These are phyloP conservation scores for Arthrinium puccinioides DNA, from an alignment of 2,329 filamentous ascomycete species.

Conservation along the genomic window DNA sequence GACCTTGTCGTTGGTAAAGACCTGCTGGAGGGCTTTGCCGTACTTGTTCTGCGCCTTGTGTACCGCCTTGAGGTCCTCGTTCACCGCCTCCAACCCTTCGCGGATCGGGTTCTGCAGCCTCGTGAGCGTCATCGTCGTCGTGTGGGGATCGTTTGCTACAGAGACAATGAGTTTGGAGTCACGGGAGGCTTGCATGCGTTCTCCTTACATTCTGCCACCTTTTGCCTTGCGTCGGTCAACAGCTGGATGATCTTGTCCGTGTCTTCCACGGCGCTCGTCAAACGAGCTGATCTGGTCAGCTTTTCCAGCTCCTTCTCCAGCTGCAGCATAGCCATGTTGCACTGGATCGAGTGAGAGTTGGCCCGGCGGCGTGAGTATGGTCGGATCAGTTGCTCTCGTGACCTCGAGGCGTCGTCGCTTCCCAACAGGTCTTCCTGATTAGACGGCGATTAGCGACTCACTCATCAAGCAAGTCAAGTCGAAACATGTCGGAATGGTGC, in stretches of 20 bases:
- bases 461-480: no score
- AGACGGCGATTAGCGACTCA: no score
- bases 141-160: conserved; percentile 53
- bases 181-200: no score
- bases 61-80: conserved; percentile 73
- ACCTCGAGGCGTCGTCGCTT: no score
- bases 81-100: conserved; percentile 70
- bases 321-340: conserved; percentile 38
- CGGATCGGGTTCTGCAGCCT: conserved; percentile 84
- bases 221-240: conserved; percentile 64
- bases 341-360: no score
- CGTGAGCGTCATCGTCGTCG: conserved; percentile 66
- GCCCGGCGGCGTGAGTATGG: no score
- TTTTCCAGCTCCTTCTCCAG: conserved; percentile 69
- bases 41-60: conserved; percentile 78
- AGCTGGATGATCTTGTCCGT: conserved; percentile 78
- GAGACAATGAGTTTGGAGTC: conserved; percentile 7
- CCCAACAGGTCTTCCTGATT: no score
- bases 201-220: conserved; percentile 58
- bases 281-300: conserved; percentile 61
- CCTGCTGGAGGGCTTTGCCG: conserved; percentile 77
- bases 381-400: no score
- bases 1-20: conserved; percentile 62
- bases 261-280: conserved; percentile 66
- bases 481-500: no score